Base-by-base conservation (phyloP, 768 basidiomycete species). In the Dendrothele bispora region DNA sequence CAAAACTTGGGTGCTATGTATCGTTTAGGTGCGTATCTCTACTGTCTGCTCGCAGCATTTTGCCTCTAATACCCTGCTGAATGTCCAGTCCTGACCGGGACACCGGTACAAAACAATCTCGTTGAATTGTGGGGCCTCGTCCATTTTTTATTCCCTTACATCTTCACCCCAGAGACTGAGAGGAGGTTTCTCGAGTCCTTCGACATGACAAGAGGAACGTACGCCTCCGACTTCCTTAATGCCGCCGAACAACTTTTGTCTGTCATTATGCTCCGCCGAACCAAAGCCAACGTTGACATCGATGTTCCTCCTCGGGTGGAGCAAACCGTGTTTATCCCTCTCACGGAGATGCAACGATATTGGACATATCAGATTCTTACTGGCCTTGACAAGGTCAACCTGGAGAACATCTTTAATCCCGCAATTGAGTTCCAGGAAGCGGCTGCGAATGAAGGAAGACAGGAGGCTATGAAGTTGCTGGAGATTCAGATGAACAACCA, bases 21-120 rank as follows among this genome's bases (percentile, higher is more conserved):
- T 63, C 72, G 85, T 36, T 64, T 88, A 27, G 79, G 79, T 79
- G n/a, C 10, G 42, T 10, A 66, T 56, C 1, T 10, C 27, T 21
- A 10, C 24, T 30, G 24, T 32, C 6, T 36, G 32, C 22, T 24
- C 2, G 20, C 14, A n/a, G 14, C n/a, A 36, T 36, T 12, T 29
- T 14, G 34, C 10, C 11, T 6, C 24, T 36, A 5, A 20, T 50
- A 15, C 7, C 37, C 25, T 12, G 3, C 32, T 44, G 3, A 32
- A 15, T 7, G 12, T 34, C 4, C 51, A 82, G 81, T 89, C 49
- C 66, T 89, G 48, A 86, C 84, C 0, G 87, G 87, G 20, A 89
- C 87, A 0, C 87, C 87, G 0, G 73, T 89, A 0, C 86, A 88
- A 56, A 84, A 84, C 53, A 79, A 84, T 51, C 60, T 84, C 10